Evolutionary conservation across 257 asterid species (phyloP), one percentile per base, ranked within the genome.

Genomic region (Rehmannia glutinosa): DNA sequence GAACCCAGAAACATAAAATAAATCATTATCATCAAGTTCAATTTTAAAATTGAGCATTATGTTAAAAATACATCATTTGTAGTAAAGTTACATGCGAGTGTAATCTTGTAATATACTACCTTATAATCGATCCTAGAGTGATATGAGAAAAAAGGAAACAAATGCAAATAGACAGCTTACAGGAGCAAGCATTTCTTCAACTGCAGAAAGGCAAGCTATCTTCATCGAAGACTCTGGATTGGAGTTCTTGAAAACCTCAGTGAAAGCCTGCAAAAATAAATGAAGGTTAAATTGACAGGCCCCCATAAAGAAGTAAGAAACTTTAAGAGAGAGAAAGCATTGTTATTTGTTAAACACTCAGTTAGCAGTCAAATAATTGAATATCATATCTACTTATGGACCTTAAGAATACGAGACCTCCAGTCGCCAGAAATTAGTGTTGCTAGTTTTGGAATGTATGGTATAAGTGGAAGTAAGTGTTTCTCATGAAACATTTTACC

Each of bases 341-440:
- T n/a, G n/a, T n/a, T n/a, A 46, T 21, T 20, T 47, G 23, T 47
- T 13, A 30, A 43, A 57, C 53, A 63, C 41, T 16, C 45, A 5
- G 36, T 30, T 4, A 41, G 57, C 61, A 76, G 32, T 35, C 15
- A 50, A 68, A 30, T 27, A 68, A 56, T 21, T 23, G 12, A 28
- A 43, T 39, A 62, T 30, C 20, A 19, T 24, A 12, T 35, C 23
- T 27, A 55, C 30, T 77, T 23, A 33, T 78, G 36, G 49, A 90
- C 99, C 99, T 81, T 84, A 69, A 93, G 89, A 69, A 88, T 75
- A 53, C 92, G 89, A 66, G 63, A 69, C 77, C 87, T 86, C 99
- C 95, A 86, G 65, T 56, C 73, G 77, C 80, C 83, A 71, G 92
- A 75, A 61, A 85, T 68, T 65, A 55, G 78, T 76, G 73, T 46